Evolutionary conservation across 225 moss, liverwort and hornwort species (phyloP).

Genomic region (Antitrichia curtipendula): DNA sequence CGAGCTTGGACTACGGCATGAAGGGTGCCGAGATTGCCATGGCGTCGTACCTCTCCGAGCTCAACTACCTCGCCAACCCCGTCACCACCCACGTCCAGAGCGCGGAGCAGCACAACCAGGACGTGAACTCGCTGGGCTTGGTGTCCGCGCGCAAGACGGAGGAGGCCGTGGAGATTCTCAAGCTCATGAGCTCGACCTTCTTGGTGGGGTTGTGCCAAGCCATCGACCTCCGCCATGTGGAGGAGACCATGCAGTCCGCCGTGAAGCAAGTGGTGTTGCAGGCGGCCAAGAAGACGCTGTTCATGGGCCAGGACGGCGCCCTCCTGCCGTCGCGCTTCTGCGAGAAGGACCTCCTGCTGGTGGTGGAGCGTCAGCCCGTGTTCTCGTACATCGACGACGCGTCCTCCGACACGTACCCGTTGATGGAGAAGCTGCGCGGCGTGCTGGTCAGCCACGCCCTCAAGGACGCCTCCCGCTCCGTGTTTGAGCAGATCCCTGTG

Average conservation of each 20-base stretch:
- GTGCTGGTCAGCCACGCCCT: not conserved
- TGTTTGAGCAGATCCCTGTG: not conserved
- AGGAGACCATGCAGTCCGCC: not conserved
- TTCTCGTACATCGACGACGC: conserved; percentile 9
- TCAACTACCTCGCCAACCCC: conserved; percentile 45
- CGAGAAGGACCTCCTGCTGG: conserved; percentile 25
- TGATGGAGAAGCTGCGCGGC: conserved; percentile 33
- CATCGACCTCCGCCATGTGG: not conserved
- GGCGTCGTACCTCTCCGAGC: conserved; percentile 37
- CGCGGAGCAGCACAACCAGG: conserved; percentile 56
- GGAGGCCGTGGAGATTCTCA: conserved; percentile 25
- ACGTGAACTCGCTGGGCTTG: conserved; percentile 40
- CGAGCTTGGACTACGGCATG: conserved; percentile 57
- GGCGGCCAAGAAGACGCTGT: not conserved
- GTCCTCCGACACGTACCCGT: conserved; percentile 1
- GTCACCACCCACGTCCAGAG: conserved; percentile 49
- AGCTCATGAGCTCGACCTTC: conserved; percentile 28
- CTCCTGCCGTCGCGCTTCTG: not conserved
- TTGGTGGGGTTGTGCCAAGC: not conserved
- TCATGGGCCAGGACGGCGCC: not conserved
- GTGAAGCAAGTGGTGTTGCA: not conserved
- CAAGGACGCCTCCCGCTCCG: not conserved
- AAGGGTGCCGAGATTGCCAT: conserved; percentile 67
- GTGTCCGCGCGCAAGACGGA: conserved; percentile 58
- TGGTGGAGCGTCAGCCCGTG: conserved; percentile 14